These are phyloP conservation scores for Ceratobasidium sp. DNA, from an alignment of 1,284 basidiomycete species.

Conservation along the genomic window DNA sequence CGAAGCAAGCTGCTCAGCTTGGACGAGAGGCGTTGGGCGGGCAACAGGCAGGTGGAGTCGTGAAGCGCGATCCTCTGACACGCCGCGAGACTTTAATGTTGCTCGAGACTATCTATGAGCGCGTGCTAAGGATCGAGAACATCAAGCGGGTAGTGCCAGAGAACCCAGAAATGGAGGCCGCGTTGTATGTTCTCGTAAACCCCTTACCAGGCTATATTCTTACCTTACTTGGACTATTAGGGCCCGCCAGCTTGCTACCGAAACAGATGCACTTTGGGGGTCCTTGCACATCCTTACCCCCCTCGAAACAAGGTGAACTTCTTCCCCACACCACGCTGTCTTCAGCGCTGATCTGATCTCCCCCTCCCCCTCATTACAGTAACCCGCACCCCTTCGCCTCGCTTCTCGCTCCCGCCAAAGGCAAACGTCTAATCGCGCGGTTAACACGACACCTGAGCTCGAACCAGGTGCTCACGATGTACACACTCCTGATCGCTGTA, in stretches of 20 bases:
- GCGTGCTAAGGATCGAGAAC: conserved; percentile 87
- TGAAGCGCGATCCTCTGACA: conserved; percentile 60
- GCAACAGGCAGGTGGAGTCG: conserved; percentile 44
- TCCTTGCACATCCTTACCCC: conserved; percentile 88
- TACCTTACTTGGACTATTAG: conserved; percentile 55
- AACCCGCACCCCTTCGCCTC: conserved; percentile 97
- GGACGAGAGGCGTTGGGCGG: conserved; percentile 44
- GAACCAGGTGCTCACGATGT: conserved; percentile 83
- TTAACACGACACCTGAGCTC: conserved; percentile 86
- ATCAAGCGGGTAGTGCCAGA: conserved; percentile 74
- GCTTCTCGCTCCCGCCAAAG: conserved; percentile 88
- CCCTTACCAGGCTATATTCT: neutral
- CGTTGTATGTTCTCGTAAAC: conserved; percentile 39
- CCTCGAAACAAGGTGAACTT: conserved; percentile 81
- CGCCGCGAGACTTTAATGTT: conserved; percentile 81
- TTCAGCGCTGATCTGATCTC: conserved; percentile 5
- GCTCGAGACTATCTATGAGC: conserved; percentile 88
- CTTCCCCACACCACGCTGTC: conserved; percentile 5
- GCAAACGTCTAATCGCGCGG: conserved; percentile 91
- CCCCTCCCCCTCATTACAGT: conserved; percentile 62
- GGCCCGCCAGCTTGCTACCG: conserved; percentile 68
- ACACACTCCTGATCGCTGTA: conserved; percentile 93
- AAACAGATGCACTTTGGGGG: conserved; percentile 81
- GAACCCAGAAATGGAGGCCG: conserved; percentile 65
- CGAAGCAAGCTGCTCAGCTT: conserved; percentile 43